Evolutionary conservation across 306 rosid genomes (phyloP).

Genomic region (Delonix regia): DNA sequence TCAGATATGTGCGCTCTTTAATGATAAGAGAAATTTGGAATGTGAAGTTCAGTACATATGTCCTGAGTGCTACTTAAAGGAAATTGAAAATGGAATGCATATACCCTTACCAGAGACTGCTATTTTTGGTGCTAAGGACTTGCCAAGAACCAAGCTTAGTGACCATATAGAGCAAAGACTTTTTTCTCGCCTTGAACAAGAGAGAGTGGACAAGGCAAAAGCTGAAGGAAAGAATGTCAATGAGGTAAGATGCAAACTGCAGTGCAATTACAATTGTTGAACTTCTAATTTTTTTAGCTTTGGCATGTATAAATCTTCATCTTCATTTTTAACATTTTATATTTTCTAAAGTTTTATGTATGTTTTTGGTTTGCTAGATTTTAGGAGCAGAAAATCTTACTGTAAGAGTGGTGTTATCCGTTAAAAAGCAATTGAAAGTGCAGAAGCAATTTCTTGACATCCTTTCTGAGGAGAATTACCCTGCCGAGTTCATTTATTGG

Average conservation of each 20-base stretch:
- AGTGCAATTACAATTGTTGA: neutral
- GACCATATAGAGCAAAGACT: constrained; percentile 69
- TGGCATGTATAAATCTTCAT: neutral
- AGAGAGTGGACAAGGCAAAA: constrained; percentile 46
- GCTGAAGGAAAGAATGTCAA: constrained; percentile 40
- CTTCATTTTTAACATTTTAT: neutral
- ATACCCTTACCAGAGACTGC: constrained; percentile 38
- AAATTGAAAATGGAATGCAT: constrained; percentile 41
- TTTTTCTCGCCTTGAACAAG: constrained; percentile 44
- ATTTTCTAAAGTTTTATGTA: constrained; percentile 1
- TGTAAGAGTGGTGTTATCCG: constrained; percentile 62
- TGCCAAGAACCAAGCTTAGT: constrained; percentile 64
- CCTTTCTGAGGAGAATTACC: constrained; percentile 49
- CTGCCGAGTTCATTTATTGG: constrained; percentile 59
- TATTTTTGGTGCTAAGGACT: constrained; percentile 55
- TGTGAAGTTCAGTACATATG: constrained; percentile 49
- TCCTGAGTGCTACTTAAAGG: constrained; percentile 53
- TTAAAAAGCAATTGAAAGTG: constrained; percentile 56
- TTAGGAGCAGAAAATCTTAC: constrained; percentile 54
- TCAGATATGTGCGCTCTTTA: constrained; percentile 70
- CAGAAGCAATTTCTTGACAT: constrained; percentile 56
- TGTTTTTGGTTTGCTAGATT: constrained; percentile 49
- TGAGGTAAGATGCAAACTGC: constrained; percentile 47
- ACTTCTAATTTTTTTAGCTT: neutral
- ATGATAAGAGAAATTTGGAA: constrained; percentile 45